Percentiles rank a stretch among this genome's conserved stretches.
These are phyloP conservation scores for Crithidia brevicula DNA, from an alignment of 208 protist genomes.

Conservation along the genomic window DNA sequence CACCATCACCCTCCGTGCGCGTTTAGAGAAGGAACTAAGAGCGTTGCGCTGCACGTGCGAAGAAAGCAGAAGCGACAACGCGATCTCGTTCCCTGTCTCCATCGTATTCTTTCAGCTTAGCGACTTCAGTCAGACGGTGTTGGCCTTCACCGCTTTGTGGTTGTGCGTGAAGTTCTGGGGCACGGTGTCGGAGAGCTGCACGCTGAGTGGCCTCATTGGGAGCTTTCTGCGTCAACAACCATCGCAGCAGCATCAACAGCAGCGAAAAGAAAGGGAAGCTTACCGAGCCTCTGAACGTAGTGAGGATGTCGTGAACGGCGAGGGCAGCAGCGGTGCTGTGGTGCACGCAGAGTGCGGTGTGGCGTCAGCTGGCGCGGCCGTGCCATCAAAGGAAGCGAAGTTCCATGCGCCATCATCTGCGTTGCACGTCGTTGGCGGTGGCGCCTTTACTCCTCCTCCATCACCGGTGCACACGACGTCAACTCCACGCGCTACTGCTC, in stretches of 20 bases:
- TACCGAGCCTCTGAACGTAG: no score
- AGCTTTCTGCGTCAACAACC: background rate
- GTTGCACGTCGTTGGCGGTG: no score
- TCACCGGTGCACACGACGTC: background rate
- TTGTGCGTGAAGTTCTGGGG: conserved; percentile 26
- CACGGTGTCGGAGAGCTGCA: conserved; percentile 6
- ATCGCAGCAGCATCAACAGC: no score
- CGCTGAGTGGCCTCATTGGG: background rate
- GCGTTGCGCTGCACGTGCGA: background rate
- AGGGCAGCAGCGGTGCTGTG: background rate
- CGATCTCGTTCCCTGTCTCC: background rate
- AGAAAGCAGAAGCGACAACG: background rate
- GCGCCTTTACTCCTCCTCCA: no score
- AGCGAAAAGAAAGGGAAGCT: background rate
- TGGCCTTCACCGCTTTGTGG: conserved; percentile 27
- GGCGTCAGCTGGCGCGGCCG: no score
- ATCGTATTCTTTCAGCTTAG: background rate
- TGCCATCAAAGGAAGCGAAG: no score
- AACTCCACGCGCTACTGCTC: background rate
- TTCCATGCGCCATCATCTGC: no score
- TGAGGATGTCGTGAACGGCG: no score
- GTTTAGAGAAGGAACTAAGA: background rate
- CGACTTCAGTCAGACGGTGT: conserved; percentile 2
- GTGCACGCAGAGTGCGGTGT: no score
- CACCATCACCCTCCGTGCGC: background rate